Evolutionary conservation across 2,329 filamentous ascomycete genomes (phyloP).

Genomic region (Claviceps purpurea): DNA sequence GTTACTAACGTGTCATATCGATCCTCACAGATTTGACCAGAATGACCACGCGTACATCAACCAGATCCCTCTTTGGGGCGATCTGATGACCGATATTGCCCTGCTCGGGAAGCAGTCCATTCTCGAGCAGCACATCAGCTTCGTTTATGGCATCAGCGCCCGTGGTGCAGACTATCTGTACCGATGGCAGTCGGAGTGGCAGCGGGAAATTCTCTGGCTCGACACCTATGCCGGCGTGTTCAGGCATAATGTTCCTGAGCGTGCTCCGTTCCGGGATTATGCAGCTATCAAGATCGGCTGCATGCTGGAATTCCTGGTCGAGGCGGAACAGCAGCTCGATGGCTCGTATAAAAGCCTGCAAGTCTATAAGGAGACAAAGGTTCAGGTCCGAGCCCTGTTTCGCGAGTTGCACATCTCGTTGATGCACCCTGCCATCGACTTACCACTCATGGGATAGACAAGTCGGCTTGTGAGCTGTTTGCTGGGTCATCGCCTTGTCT

Average conservation of each 20-base stretch:
- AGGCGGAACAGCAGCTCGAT: slow-evolving; percentile 7
- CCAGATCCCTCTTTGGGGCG: not conserved
- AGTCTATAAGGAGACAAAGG: not conserved
- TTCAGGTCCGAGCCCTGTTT: not conserved
- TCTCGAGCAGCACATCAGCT: not conserved
- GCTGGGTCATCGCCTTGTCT: not conserved
- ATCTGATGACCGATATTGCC: not conserved
- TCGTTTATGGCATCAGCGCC: slow-evolving; percentile 7
- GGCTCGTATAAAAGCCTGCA: not conserved
- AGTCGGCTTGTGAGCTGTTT: not conserved
- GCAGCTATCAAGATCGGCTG: not conserved
- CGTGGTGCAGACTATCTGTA: slow-evolving; percentile 4
- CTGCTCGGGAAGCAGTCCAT: not conserved
- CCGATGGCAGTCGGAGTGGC: slow-evolving; percentile 1
- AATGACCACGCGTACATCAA: not conserved
- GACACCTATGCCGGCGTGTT: slow-evolving; percentile 10
- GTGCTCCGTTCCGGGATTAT: not conserved
- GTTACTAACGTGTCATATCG: not conserved
- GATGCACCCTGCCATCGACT: not conserved
- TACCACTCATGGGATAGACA: not conserved
- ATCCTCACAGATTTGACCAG: not conserved
- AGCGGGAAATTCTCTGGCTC: slow-evolving; percentile 7
- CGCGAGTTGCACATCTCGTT: not conserved
- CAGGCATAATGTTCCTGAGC: not conserved
- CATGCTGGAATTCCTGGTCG: not conserved